phyloP scores from a whole-genome alignment of 148 eudicot species.

The Rheum nobile region DNA sequence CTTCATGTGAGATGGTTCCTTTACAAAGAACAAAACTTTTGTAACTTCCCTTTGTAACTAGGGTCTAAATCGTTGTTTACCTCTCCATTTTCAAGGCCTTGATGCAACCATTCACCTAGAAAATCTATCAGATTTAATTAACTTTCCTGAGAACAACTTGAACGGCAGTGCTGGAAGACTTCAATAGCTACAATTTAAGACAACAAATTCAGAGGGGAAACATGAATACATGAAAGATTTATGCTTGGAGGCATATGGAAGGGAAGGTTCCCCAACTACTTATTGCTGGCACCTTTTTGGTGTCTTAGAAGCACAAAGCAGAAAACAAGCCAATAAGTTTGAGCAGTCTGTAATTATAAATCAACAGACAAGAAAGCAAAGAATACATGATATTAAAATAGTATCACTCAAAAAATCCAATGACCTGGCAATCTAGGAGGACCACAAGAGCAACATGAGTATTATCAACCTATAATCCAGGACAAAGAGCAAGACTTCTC shows the following conservation, averaged over 20 bases:
- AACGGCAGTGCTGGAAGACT: not conserved
- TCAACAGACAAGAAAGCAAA: not conserved
- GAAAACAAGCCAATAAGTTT: not conserved
- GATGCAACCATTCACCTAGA: not conserved
- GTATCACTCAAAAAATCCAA: not conserved
- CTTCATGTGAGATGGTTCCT: not conserved
- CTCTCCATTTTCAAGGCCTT: not conserved
- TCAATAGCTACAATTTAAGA: not conserved
- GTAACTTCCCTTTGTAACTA: not conserved
- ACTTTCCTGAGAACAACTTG: too few species aligned
- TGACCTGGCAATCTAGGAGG: not conserved
- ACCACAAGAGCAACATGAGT: not conserved
- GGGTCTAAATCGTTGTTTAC: not conserved
- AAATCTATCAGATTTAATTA: not conserved
- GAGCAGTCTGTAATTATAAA: not conserved
- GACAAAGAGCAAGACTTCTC: not conserved
- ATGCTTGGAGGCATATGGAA: not conserved
- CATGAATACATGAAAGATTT: not conserved
- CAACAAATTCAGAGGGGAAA: not conserved
- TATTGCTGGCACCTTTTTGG: not conserved
- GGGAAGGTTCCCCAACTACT: not conserved
- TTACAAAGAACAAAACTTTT: not conserved
- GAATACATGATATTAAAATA: not conserved
- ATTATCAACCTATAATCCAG: not conserved
- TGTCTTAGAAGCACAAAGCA: not conserved